Base-by-base conservation (phyloP, 2,329 filamentous ascomycete genomes). In the Aspergillus nomiae region DNA sequence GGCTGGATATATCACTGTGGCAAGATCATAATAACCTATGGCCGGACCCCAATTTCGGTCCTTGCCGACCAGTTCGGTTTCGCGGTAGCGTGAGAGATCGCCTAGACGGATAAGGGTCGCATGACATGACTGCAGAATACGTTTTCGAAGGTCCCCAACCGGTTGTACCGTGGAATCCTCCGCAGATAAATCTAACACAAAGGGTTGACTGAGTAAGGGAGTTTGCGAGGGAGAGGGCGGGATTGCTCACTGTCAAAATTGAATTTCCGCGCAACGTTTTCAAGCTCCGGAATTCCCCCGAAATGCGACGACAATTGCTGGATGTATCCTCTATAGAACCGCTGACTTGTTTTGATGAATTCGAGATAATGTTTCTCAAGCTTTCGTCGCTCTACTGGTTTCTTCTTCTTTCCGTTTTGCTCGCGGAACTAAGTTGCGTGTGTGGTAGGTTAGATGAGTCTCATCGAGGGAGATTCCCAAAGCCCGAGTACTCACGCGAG, bases 321-420 rank as follows among this genome's bases (percentile, higher is more conserved):
- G 60, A 97, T 90, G 72, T 92, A 95, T 68, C 88, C 89, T 72
- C 91, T 88, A 82, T 98, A 98, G 77, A 96, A 97, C 71, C 88
- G 88, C 77, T 95, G 92, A 68, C 92, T 91, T 54, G 89, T 90
- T 78, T 94, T 96, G 70, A 98, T 87, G 76, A 96, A 98, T 69
- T 88, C 87, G 62, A 90, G 83, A 77, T 96, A 98, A 67, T 89
- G 85, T 78, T 91, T 94, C 75, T 92, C 90, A 57, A 94, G 82
- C 77, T 93, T 95, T 66, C 94, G 88, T 71, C 87, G 88, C 77
- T 87, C 85, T 53, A 89, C 86, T 61, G 83, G 81, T 70, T 82
- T 83, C 71, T 84, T 84, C 68, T 83, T 84, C 69, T 83, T 84
- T 62, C 78, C 78, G 46, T 77, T 76, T 62, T 82, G 82, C 68